Evolutionary conservation across 1,284 basidiomycete genomes (phyloP).

Genomic region (Malassezia furfur): DNA sequence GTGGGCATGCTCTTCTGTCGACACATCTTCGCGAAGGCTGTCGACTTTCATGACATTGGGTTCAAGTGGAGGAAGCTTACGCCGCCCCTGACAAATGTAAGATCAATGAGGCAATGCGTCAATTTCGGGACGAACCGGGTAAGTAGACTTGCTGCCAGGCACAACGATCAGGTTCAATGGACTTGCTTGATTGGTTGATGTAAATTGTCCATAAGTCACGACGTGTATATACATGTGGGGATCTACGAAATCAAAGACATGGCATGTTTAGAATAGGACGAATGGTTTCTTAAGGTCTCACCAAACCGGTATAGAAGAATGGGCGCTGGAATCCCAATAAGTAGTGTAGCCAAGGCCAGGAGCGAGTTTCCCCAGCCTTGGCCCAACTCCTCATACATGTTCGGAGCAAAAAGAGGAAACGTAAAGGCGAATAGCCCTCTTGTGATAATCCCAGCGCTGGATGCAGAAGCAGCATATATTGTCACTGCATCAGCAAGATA

Average conservation of each 20-base stretch:
- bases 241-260: neutral
- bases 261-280: neutral
- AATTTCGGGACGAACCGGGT: no score
- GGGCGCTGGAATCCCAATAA: slow-evolving; percentile 22
- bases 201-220: neutral
- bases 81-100: no score
- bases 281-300: neutral
- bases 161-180: no score
- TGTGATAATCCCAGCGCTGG: slow-evolving; percentile 7
- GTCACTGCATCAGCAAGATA: slow-evolving; percentile 20
- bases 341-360: slow-evolving; percentile 19
- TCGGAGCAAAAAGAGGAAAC: slow-evolving; percentile 67
- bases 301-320: slow-evolving; percentile 1
- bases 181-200: no score
- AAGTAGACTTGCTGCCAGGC: no score
- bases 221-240: no score
- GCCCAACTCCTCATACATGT: slow-evolving; percentile 55
- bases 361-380: slow-evolving; percentile 53
- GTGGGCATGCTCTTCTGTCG: no score
- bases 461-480: slow-evolving; percentile 20
- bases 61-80: no score
- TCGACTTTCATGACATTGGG: no score
- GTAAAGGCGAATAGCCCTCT: slow-evolving; percentile 35
- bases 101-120: no score
- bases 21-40: no score